Percentiles rank a stretch among this genome's conserved stretches.
These are phyloP conservation scores for Aspergillus sp. DNA, from an alignment of 2,329 filamentous ascomycete genomes.

Conservation along the genomic window DNA sequence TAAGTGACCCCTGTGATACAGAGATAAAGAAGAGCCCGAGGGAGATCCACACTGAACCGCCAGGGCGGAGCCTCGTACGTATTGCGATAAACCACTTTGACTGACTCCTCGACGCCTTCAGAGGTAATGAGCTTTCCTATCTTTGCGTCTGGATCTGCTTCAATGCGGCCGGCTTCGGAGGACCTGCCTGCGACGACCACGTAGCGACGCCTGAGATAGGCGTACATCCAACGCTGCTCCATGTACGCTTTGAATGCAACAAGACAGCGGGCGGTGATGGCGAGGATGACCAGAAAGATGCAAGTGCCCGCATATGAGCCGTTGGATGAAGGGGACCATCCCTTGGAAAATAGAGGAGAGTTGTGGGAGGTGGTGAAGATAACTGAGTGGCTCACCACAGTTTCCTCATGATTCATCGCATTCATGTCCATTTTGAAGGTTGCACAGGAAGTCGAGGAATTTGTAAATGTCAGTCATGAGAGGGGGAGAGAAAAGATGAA, in stretches of 20 bases:
- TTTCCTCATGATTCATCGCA: no score
- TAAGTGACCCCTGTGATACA: slow-evolving; percentile 77
- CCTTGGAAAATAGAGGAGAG: slow-evolving; percentile 64
- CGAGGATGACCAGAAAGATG: slow-evolving; percentile 82
- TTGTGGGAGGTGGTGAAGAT: slow-evolving; percentile 56
- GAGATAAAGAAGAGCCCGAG: slow-evolving; percentile 69
- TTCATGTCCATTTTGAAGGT: slow-evolving; percentile 13
- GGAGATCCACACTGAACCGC: slow-evolving; percentile 76
- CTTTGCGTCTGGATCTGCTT: slow-evolving; percentile 62
- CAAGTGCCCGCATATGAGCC: slow-evolving; percentile 84
- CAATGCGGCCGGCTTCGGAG: slow-evolving; percentile 59
- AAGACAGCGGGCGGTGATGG: slow-evolving; percentile 66
- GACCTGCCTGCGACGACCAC: slow-evolving; percentile 68
- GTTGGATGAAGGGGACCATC: slow-evolving; percentile 70
- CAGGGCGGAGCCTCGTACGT: slow-evolving; percentile 62
- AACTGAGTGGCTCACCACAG: slow-evolving; percentile 23
- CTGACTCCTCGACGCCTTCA: slow-evolving; percentile 78
- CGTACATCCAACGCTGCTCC: slow-evolving; percentile 66
- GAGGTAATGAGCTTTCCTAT: slow-evolving; percentile 65
- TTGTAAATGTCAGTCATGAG: no score
- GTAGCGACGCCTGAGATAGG: slow-evolving; percentile 73
- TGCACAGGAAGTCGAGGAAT: no score
- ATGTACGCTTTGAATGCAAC: slow-evolving; percentile 65
- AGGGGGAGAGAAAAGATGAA: no score
- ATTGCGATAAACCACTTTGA: slow-evolving; percentile 67